Conservation (phyloP, 1,284 basidiomycete genomes). For the Trichosporon coremiiforme region DNA sequence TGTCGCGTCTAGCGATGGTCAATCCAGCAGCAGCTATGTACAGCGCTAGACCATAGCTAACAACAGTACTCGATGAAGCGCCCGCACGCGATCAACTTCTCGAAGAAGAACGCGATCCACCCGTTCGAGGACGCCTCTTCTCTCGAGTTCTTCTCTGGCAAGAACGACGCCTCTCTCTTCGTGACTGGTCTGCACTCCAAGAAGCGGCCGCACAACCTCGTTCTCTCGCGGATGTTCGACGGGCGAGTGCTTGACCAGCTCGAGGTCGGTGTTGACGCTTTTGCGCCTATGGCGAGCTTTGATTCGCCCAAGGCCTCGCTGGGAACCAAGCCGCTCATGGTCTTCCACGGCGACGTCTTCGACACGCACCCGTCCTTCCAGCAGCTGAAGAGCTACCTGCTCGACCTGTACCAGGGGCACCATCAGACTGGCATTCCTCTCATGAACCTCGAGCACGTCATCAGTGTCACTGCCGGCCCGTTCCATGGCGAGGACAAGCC, state of each 20-base stretch:
- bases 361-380: slow-evolving; percentile 85
- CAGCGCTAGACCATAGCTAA: too few relatives aligned
- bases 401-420: slow-evolving; percentile 86
- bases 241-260: slow-evolving; percentile 88
- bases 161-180: slow-evolving; percentile 94
- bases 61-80: slow-evolving; percentile 84
- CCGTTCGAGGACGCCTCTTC: slow-evolving; percentile 85
- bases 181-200: slow-evolving; percentile 90
- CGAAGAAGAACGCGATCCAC: slow-evolving; percentile 88
- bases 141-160: slow-evolving; percentile 87
- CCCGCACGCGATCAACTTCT: slow-evolving; percentile 86
- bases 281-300: slow-evolving; percentile 75
- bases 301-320: slow-evolving; percentile 85
- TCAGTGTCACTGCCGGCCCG: slow-evolving; percentile 78
- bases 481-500: slow-evolving; percentile 51
- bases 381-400: slow-evolving; percentile 89
- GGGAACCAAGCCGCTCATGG: slow-evolving; percentile 88
- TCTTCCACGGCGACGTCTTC: slow-evolving; percentile 92
- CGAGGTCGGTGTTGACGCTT: slow-evolving; percentile 84
- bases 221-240: slow-evolving; percentile 86
- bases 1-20: too few relatives aligned
- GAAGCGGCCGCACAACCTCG: slow-evolving; percentile 87
- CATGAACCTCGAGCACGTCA: slow-evolving; percentile 84
- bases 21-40: too few relatives aligned
- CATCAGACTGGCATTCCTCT: slow-evolving; percentile 81